A percentile compares a stretch with the other conserved stretches of the same genome.
These are phyloP conservation scores for Boletus rubroflammeus DNA, from an alignment of 768 basidiomycete genomes.

Conservation along the genomic window DNA sequence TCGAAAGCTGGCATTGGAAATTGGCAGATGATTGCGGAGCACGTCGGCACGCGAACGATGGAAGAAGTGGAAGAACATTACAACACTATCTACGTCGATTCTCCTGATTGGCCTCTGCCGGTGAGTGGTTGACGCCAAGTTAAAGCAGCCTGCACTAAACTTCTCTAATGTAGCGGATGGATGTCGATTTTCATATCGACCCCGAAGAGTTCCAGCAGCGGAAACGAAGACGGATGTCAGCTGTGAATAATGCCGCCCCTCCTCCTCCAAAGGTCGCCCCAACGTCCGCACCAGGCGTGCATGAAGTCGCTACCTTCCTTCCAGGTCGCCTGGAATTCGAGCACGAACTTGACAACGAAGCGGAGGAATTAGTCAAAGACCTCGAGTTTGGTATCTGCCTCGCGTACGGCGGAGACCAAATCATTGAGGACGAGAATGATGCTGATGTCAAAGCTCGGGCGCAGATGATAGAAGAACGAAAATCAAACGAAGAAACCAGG, in stretches of 20 bases:
- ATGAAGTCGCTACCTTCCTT: constrained; percentile 90
- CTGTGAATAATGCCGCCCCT: constrained; percentile 58
- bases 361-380: constrained; percentile 92
- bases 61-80: constrained; percentile 95
- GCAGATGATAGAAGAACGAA: constrained; percentile 41
- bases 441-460: constrained; percentile 57
- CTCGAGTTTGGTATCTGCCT: constrained; percentile 91
- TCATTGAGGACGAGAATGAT: constrained; percentile 75
- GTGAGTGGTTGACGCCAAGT: constrained; percentile 40
- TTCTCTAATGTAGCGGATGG: constrained; percentile 33
- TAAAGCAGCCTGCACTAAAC: neutral
- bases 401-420: constrained; percentile 80
- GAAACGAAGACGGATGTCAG: constrained; percentile 85
- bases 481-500: constrained; percentile 17
- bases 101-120: constrained; percentile 75
- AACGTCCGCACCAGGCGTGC: constrained; percentile 85
- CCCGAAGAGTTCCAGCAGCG: constrained; percentile 81
- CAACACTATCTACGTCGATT: constrained; percentile 72
- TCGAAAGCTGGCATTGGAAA: constrained; percentile 88
- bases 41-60: constrained; percentile 89
- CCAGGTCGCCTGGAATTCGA: constrained; percentile 99
- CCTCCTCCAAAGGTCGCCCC: constrained; percentile 70
- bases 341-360: constrained; percentile 95
- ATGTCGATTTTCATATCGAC: constrained; percentile 65
- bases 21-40: constrained; percentile 94